These are phyloP conservation scores for Phaffia rhodozyma DNA, from an alignment of 1,284 basidiomycete species.

Conservation along the genomic window DNA sequence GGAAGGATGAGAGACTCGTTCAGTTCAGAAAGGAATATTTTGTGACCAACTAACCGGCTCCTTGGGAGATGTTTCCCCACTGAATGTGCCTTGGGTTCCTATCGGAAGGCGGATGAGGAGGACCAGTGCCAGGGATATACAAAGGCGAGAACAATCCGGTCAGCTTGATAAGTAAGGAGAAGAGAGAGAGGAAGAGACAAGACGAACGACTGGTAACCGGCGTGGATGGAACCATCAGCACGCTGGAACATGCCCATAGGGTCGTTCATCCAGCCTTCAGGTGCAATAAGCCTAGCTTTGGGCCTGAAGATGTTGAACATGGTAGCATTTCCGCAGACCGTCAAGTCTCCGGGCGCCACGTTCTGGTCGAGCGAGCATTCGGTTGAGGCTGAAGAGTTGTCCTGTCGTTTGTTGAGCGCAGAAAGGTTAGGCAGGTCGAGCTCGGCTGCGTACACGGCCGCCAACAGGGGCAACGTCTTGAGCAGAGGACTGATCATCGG, in stretches of 20 bases:
- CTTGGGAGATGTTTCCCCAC: slow-evolving; percentile 24
- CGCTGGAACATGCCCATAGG: slow-evolving; percentile 23
- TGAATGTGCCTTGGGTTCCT: slow-evolving; percentile 7
- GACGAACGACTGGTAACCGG: slow-evolving; percentile 22
- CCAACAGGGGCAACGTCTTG: no score
- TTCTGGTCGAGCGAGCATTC: slow-evolving; percentile 16
- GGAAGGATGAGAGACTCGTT: background rate
- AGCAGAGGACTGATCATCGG: no score
- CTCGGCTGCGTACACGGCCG: background rate
- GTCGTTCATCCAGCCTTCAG: slow-evolving; percentile 25
- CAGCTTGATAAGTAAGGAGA: background rate
- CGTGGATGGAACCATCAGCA: slow-evolving; percentile 20
- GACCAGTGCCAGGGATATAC: no score
- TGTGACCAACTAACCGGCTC: slow-evolving; percentile 17
- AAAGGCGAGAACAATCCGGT: background rate
- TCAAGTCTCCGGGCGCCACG: slow-evolving; percentile 17
- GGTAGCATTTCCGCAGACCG: slow-evolving; percentile 21
- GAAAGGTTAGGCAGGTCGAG: background rate
- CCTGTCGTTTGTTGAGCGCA: background rate
- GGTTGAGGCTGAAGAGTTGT: background rate
- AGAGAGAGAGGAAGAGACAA: slow-evolving; percentile 14
- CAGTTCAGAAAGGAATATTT: no score
- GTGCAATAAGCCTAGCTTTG: slow-evolving; percentile 23
- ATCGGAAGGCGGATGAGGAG: background rate
- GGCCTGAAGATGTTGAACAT: slow-evolving; percentile 21